Evolutionary conservation across 352 stramenopile genomes (phyloP), one percentile per base, ranked within the genome.

Genomic region (Pilasporangium apinafurcum): DNA sequence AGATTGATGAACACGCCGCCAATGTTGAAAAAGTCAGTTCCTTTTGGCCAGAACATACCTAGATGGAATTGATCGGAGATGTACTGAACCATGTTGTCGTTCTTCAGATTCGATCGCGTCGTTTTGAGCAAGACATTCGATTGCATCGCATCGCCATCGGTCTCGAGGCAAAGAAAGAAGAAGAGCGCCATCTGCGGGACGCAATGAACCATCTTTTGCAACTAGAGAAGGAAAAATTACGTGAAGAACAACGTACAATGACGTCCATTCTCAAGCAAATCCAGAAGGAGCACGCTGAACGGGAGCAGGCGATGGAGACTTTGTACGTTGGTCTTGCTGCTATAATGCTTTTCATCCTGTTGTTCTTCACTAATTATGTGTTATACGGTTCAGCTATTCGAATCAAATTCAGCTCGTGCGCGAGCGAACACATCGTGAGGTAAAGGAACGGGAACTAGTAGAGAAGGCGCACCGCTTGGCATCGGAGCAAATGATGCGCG

Each of bases 321-420:
- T 88, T 83, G 59, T 79, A 58, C 45, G 56, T 66, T 16, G 18
- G 17, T 21, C 2, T 12, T 31, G 30, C 8, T 26, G 3, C 4
- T 36, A 14, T 16, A 18, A 13, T 38, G 2, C 31, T 18, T 32
- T 28, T 10, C 18, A 12, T 31, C 4, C 1, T 28, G 9, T 20
- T 4, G 17, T 33, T 13, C 35, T 27, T 37, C 29, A 29, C 34
- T n/a, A 22, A 6, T 28, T 26, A 10, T 39, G 16, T 47, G n/a
- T 40, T 8, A 37, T 17, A 12, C 26, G 26, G 2, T 45, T 9
- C 36, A 79, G 66, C 43, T 88, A 86, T 35, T 45, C 65, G 14
- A 83, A 77, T 29, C 76, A 84, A 34, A 86, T 88, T 16, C 51
- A 83, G 25, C 48, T 86, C 2, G 72, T 85, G 10, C 72, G 74